These are phyloP conservation scores for Colletotrichum falcatum DNA, from an alignment of 2,329 filamentous ascomycete species.

Conservation along the genomic window DNA sequence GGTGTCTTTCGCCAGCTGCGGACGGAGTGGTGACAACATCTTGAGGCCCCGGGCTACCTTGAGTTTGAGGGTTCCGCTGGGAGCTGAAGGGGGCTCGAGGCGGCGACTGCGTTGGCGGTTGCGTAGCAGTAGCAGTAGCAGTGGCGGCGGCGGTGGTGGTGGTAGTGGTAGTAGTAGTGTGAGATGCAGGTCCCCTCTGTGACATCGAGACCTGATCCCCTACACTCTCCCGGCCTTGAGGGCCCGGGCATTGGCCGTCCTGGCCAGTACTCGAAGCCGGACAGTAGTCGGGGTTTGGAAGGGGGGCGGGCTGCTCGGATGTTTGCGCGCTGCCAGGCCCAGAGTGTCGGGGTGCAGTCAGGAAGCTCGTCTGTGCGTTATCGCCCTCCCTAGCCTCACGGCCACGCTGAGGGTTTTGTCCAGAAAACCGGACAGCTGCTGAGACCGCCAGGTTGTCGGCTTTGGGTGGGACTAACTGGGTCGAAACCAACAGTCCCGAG, in stretches of 20 bases:
- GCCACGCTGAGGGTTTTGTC: conserved; percentile 39
- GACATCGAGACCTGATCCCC: conserved; percentile 74
- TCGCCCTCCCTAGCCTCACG: conserved; percentile 43
- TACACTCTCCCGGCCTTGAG: conserved; percentile 62
- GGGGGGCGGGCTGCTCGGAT: conserved; percentile 10
- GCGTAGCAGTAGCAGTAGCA: conserved; percentile 52
- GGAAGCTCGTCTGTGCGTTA: conserved; percentile 40
- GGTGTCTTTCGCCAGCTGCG: conserved; percentile 29
- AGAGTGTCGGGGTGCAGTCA: conserved; percentile 19
- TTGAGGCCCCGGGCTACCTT: conserved; percentile 45
- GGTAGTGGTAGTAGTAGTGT: conserved; percentile 65
- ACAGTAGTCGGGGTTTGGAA: conserved; percentile 6
- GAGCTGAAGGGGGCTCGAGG: conserved; percentile 44
- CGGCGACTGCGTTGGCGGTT: conserved; percentile 60
- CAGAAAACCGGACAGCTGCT: conserved; percentile 39
- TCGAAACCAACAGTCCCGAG: conserved; percentile 42
- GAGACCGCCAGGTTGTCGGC: conserved; percentile 42
- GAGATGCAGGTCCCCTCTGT: conserved; percentile 69
- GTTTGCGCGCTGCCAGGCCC: conserved; percentile 18
- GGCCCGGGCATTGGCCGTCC: conserved; percentile 69
- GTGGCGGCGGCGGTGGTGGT: no score
- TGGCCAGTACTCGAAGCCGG: conserved; percentile 30
- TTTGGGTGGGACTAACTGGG: conserved; percentile 41
- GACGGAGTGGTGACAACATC: conserved; percentile 39
- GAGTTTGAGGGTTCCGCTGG: conserved; percentile 27